These are phyloP conservation scores for Pseudogymnoascus sp. DNA, from an alignment of 2,329 filamentous ascomycete genomes.

Conservation along the genomic window DNA sequence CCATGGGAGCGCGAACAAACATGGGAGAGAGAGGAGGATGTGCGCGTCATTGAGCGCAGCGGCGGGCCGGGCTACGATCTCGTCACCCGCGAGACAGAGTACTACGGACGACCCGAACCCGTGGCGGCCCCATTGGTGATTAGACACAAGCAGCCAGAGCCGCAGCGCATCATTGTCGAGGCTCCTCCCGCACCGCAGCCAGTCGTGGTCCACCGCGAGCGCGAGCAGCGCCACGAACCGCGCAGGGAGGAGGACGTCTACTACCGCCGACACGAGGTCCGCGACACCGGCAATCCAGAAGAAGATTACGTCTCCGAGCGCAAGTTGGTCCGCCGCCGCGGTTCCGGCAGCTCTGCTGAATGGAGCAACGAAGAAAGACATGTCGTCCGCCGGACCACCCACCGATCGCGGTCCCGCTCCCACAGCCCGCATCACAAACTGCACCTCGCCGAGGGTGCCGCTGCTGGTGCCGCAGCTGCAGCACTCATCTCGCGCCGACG, in stretches of 20 bases:
- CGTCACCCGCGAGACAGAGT: constrained; percentile 44
- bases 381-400: constrained; percentile 43
- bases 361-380: constrained; percentile 40
- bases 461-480: constrained; percentile 54
- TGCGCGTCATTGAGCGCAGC: constrained; percentile 27
- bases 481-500: constrained; percentile 51
- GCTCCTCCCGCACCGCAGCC: constrained; percentile 41
- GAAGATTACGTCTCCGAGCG: constrained; percentile 27
- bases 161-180: constrained; percentile 53
- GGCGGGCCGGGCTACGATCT: constrained; percentile 13
- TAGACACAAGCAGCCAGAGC: constrained; percentile 45
- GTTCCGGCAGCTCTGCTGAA: constrained; percentile 31
- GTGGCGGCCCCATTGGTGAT: constrained; percentile 47
- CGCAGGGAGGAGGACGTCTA: constrained; percentile 27
- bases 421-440: constrained; percentile 46
- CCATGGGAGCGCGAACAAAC: constrained; percentile 25
- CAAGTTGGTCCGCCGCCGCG: constrained; percentile 28
- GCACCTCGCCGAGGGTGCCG: constrained; percentile 55
- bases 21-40: constrained; percentile 25
- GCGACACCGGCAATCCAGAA: constrained; percentile 17
- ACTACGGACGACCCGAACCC: constrained; percentile 46
- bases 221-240: constrained; percentile 21
- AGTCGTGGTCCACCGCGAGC: constrained; percentile 32
- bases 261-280: constrained; percentile 29
- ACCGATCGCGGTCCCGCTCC: constrained; percentile 30